Conservation (phyloP, 2,329 filamentous ascomycete species). For the Tothia fuscella region DNA sequence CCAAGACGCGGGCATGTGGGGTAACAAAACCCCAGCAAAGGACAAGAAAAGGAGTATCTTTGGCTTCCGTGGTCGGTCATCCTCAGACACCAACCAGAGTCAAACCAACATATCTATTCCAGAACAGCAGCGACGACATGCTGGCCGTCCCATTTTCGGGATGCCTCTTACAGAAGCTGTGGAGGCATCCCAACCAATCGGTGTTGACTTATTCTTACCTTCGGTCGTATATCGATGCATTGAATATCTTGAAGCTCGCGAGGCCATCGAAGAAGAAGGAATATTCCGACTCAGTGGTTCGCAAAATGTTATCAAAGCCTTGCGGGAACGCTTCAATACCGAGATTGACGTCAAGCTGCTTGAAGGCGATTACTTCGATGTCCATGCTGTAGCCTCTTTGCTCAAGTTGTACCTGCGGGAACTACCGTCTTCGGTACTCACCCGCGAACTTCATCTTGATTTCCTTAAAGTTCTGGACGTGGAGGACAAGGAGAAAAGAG, state of each 20-base stretch:
- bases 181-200: slow-evolving; percentile 60
- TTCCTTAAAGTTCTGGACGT: slow-evolving; percentile 72
- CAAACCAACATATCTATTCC: slow-evolving; percentile 16
- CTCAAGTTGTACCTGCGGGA: slow-evolving; percentile 91
- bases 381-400: slow-evolving; percentile 88
- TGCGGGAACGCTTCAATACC: slow-evolving; percentile 85
- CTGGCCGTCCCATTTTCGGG: slow-evolving; percentile 58
- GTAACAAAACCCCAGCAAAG: slow-evolving; percentile 66
- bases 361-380: slow-evolving; percentile 81
- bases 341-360: slow-evolving; percentile 87
- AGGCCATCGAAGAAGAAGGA: slow-evolving; percentile 76
- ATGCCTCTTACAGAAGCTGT: slow-evolving; percentile 78
- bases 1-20: slow-evolving; percentile 72
- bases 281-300: slow-evolving; percentile 97
- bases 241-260: slow-evolving; percentile 76
- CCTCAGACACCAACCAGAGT: slow-evolving; percentile 45
- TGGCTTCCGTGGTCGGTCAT: slow-evolving; percentile 51
- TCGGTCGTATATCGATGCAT: slow-evolving; percentile 93
- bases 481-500: slow-evolving; percentile 61
- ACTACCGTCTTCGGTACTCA: slow-evolving; percentile 80
- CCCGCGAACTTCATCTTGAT: slow-evolving; percentile 76
- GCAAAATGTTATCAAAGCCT: slow-evolving; percentile 80
- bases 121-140: slow-evolving; percentile 31
- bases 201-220: slow-evolving; percentile 65
- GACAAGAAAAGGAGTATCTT: slow-evolving; percentile 68